Evolutionary conservation across 2,329 filamentous ascomycete genomes (phyloP), one percentile per base, ranked within the genome.

Genomic region (Diplodia corticola): DNA sequence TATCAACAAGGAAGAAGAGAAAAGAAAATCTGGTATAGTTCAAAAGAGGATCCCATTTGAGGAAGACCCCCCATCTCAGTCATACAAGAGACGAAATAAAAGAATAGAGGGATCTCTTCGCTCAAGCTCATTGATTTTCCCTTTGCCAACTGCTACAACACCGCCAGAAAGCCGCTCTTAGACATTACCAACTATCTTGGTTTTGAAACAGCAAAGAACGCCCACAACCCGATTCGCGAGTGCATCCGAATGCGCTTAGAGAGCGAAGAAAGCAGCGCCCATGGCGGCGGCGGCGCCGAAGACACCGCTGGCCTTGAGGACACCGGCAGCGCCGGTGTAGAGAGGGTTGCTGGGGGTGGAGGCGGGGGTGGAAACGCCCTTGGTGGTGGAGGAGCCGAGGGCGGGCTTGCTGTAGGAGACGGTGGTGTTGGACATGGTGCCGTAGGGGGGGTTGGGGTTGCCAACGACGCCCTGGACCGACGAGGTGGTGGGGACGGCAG

Each of bases 271-370:
- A 60, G 55, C 64, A 48, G 48, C 64, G 48, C 54, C 64, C 46
- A 61, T 61, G 35, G 46, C 64, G 33, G 28, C 35, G 17, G 48
- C 82, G 67, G 81, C 83, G 73, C 82, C 83, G 48, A 80, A 79
- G 65, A 78, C 80, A 53, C 74, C 78, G 67, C 77, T 78, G 68
- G 77, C 79, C 77, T 83, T 81, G 74, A 79, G 77, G 72, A 82
- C 83, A 28, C 20, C 20, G 24, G 64, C 64, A 72, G 81, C 84
- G 65, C 83, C 84, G 67, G 83, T 84, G 81, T 80, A 84, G 13
- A 67, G 40, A 20, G 66, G 61, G 54, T 70, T 67, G 53, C 69
- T 60, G 35, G 74, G 71, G 50, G 72, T 71, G 65, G 73, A 72
- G 68, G 73, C 75, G 69, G 71, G 70, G 48, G 71, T 64, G 66